Evolutionary conservation across 345 rosid species (phyloP), one percentile per base, ranked within the genome.

Genomic region (Fremontodendron californicum): DNA sequence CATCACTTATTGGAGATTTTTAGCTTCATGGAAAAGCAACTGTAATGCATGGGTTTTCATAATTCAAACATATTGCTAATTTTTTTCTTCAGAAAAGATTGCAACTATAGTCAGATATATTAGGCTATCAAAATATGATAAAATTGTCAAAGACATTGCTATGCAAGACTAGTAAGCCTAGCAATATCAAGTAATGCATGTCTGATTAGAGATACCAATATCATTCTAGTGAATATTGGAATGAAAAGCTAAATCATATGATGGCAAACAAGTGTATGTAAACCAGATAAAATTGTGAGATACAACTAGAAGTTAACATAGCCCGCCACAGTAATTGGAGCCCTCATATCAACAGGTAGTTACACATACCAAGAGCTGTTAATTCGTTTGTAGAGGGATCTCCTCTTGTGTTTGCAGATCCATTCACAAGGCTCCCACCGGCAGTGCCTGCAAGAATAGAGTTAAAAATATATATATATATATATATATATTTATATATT

Each of bases 381-480:
- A 79, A 64, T 46, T 73, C 79, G 70, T 78, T 78, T 35, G 61
- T 63, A 73, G 77, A 27, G 3, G 76, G 45, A 54, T 71, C 88
- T 49, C 76, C 82, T 42, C 76, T 86, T 3, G 40, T 75, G 25
- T 60, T 72, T 42, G 76, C 83, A 51, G 86, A 86, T 77, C 78
- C 87, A 61, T 81, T 77, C 57, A 55, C 78, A 73, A 75, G 76
- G 64, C 82, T 82, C 74, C 77, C 77, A 5, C 75, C 72, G 37
- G 66, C 71, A 58, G 69, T 48, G 73, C 77, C 89, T 88, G 84
- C 49, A 52, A 31, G 43, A 49, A 52, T 12, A 35, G 5, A 73
- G 18, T 33, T 60, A 1, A 70, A 75, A 18, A 25, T n/a, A n/a
- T n/a, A n/a, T n/a, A n/a, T n/a, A n/a, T n/a, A n/a, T n/a, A n/a